Base-by-base conservation (phyloP, 2,329 filamentous ascomycete species). In the Xylaria sp. region DNA sequence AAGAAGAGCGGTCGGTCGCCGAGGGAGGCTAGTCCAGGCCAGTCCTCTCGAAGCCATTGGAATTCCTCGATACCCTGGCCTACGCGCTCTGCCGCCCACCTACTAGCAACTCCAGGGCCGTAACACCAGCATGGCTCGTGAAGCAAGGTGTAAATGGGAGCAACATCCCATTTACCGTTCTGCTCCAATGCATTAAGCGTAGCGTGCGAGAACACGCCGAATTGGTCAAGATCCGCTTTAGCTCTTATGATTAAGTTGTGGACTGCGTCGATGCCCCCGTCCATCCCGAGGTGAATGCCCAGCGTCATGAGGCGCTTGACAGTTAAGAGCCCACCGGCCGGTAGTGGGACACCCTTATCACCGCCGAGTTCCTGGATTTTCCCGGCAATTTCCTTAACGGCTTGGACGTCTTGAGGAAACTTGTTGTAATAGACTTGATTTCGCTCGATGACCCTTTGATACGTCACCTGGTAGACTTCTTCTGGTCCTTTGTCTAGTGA, bases 91-190 rank as follows among this genome's bases (percentile, higher is more conserved):
- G 92, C 92, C 6, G 93, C 90, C 94, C 94, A 97, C 66, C 89
- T 87, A 1, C 93, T 91, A 9, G 88, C 84, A 41, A 86, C 78
- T 8, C 85, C 84, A 3, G 84, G 87, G 69, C 88, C 88, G 79
- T 92, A 89, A 79, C 92, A 95, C 84, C 98, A 98, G 74, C 94
- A 91, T 8, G 92, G 86, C 80, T 98, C 95, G 78, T 98, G 95
- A 2, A 98, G 83, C 48, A 98, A 84, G 28, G 92, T 91, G 78
- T 98, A 98, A 69, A 98, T 88, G 65, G 95, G 89, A 73, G 90
- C 89, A 50, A 88, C 87, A 76, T 98, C 94, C 76, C 94, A 94
- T 2, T 86, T 84, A 2, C 90, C 86, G 61, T 87, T 87, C 23
- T 84, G 81, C 78, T 97, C 94, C 28, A 97, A 83, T 0, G 86